Percentiles rank a stretch among this genome's conserved stretches.
These are phyloP conservation scores for Ophiosphaerella herpotricha DNA, from an alignment of 2,329 filamentous ascomycete species.

Conservation along the genomic window DNA sequence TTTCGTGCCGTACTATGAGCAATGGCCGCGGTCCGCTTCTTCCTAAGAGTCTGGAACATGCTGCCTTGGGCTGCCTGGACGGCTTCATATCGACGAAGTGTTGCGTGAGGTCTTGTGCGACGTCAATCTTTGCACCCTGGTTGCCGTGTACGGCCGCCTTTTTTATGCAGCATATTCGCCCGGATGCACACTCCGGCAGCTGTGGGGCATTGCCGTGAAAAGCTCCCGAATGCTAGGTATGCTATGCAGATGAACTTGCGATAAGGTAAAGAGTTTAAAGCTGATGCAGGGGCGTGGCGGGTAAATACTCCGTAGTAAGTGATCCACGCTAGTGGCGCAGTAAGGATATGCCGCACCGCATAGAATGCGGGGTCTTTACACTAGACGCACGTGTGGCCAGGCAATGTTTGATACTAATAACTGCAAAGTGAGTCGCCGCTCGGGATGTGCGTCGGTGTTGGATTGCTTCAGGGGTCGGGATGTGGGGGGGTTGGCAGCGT, in stretches of 20 bases:
- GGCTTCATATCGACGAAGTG: slow-evolving; percentile 1
- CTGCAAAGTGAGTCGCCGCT: background rate
- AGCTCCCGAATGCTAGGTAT: background rate
- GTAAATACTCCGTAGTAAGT: background rate
- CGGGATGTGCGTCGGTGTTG: background rate
- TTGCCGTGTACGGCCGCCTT: background rate
- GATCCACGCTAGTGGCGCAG: background rate
- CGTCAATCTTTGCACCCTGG: background rate
- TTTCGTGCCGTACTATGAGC: slow-evolving; percentile 4
- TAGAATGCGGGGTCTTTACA: too few species aligned
- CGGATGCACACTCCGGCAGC: background rate
- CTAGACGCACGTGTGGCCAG: background rate
- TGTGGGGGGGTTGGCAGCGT: background rate
- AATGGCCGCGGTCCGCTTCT: background rate
- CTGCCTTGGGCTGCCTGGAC: background rate
- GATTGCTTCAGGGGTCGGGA: background rate
- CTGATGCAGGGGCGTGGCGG: background rate
- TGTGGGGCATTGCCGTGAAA: background rate
- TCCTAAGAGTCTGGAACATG: background rate
- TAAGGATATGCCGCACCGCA: background rate
- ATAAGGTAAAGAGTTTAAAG: background rate
- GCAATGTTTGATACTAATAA: background rate
- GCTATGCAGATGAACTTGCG: background rate
- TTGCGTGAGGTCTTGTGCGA: background rate
- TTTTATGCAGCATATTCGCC: background rate